These are phyloP conservation scores for Apophysomyces variabilis DNA, from an alignment of 371 early-diverging fungal species.

Conservation along the genomic window DNA sequence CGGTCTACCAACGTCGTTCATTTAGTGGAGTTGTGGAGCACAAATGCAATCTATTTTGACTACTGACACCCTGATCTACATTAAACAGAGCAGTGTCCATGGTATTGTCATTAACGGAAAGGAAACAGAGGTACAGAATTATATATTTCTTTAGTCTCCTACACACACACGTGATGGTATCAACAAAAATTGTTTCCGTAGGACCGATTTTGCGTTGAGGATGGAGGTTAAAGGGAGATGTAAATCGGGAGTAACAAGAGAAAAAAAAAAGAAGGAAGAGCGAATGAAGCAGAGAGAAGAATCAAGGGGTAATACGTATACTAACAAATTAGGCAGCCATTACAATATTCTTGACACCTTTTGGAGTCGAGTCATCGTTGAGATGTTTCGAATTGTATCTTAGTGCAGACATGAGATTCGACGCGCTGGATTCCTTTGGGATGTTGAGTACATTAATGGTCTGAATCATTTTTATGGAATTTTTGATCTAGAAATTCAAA, in stretches of 20 bases:
- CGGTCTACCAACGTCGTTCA: no score
- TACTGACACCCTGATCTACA: no score
- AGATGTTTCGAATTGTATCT: slow-evolving; percentile 82
- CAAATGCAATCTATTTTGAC: no score
- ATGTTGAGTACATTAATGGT: slow-evolving; percentile 33
- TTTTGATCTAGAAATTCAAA: slow-evolving; percentile 49
- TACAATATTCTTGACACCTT: slow-evolving; percentile 68
- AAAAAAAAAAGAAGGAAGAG: slow-evolving; percentile 9
- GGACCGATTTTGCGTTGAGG: slow-evolving; percentile 3
- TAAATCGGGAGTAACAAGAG: slow-evolving; percentile 4
- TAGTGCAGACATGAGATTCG: slow-evolving; percentile 74
- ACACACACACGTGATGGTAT: slow-evolving; percentile 7
- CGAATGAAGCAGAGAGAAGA: slow-evolving; percentile 2
- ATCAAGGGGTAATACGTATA: slow-evolving; percentile 13
- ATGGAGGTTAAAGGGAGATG: background rate
- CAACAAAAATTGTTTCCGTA: slow-evolving; percentile 1
- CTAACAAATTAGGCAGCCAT: slow-evolving; percentile 29
- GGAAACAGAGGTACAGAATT: slow-evolving; percentile 2
- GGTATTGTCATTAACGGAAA: slow-evolving; percentile 2
- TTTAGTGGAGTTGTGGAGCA: no score
- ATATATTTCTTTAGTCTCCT: slow-evolving; percentile 8
- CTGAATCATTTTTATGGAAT: slow-evolving; percentile 78
- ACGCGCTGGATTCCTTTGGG: slow-evolving; percentile 47
- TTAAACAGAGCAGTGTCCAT: background rate
- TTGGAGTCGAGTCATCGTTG: slow-evolving; percentile 82